A percentile compares a stretch with the other conserved stretches of the same genome.
Conservation (phyloP, 257 asterid species). For the Lantana camara region DNA sequence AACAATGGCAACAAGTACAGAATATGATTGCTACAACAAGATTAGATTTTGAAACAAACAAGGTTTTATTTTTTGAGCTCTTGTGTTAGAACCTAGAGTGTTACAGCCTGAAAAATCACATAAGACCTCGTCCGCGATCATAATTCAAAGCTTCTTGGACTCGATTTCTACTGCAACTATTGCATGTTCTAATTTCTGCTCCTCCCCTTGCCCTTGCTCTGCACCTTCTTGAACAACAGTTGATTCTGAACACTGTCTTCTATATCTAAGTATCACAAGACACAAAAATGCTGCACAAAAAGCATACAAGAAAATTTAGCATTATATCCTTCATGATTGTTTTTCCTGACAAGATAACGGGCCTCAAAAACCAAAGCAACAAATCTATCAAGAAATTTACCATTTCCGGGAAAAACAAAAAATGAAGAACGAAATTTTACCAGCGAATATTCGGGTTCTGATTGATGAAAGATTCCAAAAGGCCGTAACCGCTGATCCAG, state of each 20-base stretch:
- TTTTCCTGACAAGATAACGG: not conserved
- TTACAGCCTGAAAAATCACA: not conserved
- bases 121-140: too few species aligned
- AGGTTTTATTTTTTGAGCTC: not conserved
- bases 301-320: not conserved
- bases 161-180: slow-evolving; percentile 49
- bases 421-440: too few species aligned
- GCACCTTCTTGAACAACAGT: slow-evolving; percentile 39
- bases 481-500: slow-evolving; percentile 66
- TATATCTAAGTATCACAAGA: slow-evolving; percentile 74
- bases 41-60: not conserved
- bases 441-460: slow-evolving; percentile 79
- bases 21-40: too few species aligned
- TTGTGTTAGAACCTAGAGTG: not conserved
- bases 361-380: not conserved
- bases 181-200: slow-evolving; percentile 46
- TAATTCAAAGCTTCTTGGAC: slow-evolving; percentile 21
- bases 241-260: slow-evolving; percentile 50
- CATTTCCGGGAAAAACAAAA: too few species aligned
- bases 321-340: not conserved
- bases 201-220: slow-evolving; percentile 23
- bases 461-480: slow-evolving; percentile 86
- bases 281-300: slow-evolving; percentile 80
- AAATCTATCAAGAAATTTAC: too few species aligned
- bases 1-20: too few species aligned